Base-by-base conservation (phyloP, 2,329 filamentous ascomycete species). In the Fusarium concolor region DNA sequence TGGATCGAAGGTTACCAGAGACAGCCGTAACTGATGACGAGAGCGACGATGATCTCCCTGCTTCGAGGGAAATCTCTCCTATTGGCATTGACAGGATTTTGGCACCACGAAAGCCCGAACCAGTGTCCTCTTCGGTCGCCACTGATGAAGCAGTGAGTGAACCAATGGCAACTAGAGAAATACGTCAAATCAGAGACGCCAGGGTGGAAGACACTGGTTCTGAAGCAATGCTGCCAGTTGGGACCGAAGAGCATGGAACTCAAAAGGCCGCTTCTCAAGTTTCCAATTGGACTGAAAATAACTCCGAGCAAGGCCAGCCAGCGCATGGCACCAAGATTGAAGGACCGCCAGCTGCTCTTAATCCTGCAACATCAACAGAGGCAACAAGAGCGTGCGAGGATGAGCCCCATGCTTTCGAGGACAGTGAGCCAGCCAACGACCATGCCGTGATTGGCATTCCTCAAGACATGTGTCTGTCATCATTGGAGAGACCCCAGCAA, bases 31-130 rank as follows among this genome's bases (percentile, higher is more conserved):
- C 45, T 37, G 60, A 68, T 11, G 59, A 61, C 14, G 60, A 68
- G 18, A 68, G 60, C 9, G 65, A 68, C 15, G 45, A 56, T 29
- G 65, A 54, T 14, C 31, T 43, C 17, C 26, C 44, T 37, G 26
- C 37, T 44, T 66, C 61, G 11, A 49, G 53, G 22, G 51, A 56
- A 41, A 31, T 56, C 20, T 58, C 56, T 20, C 57, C 47, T 12
- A 57, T 57, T 17, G 52, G 57, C 6, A 52, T 63, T 33, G 51
- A 42, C 29, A 66, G 45, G 22, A 63, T 58, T 24, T 29, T 31
- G 20, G 45, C 18, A 39, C 47, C 37, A 9, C 42, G n/a, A 8
- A 39, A 45, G n/a, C 43, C 39, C 14, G 38, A 42, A 17, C 35
- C 56, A 55, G 18, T 22, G 15, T 22, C 14, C 6, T 33, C 31